Evolutionary conservation across 2,329 filamentous ascomycete genomes (phyloP).

Genomic region (Aciculosporium take): DNA sequence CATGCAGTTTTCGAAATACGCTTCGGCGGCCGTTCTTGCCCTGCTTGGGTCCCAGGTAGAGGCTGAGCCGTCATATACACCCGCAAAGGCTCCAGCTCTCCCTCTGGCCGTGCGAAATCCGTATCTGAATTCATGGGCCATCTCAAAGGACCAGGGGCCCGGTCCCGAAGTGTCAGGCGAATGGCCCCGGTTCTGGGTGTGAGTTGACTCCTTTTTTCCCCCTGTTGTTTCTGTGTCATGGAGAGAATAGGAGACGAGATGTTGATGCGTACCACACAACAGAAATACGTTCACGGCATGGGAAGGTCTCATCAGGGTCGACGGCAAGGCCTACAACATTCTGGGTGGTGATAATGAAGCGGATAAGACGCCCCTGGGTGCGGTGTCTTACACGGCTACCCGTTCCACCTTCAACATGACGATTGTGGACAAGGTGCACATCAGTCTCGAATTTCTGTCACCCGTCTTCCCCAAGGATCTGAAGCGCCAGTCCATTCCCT

Average conservation of each 20-base stretch:
- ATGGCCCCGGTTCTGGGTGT: conserved; percentile 59
- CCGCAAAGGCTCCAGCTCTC: conserved; percentile 50
- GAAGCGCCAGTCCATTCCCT: conserved; percentile 51
- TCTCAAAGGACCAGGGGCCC: conserved; percentile 44
- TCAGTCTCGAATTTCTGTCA: conserved; percentile 58
- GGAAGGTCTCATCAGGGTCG: conserved; percentile 56
- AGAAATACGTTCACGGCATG: conserved; percentile 29
- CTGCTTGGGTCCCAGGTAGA: conserved; percentile 7
- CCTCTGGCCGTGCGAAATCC: conserved; percentile 63
- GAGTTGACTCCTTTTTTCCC: conserved; percentile 18
- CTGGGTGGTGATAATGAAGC: conserved; percentile 43
- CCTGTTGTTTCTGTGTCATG: neutral
- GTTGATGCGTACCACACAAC: no score
- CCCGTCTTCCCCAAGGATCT: conserved; percentile 54
- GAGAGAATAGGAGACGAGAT: neutral
- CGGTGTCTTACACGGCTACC: conserved; percentile 63
- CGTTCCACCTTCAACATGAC: conserved; percentile 55
- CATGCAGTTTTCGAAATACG: conserved; percentile 12
- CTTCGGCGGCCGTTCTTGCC: conserved; percentile 10
- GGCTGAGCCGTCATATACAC: conserved; percentile 41
- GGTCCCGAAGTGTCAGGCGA: conserved; percentile 53
- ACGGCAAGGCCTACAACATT: conserved; percentile 50
- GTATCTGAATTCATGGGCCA: conserved; percentile 62
- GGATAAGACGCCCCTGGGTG: conserved; percentile 48
- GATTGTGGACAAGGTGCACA: conserved; percentile 42